phyloP scores from a whole-genome alignment of 257 asterid genomes.

The Ilex aquifolium region DNA sequence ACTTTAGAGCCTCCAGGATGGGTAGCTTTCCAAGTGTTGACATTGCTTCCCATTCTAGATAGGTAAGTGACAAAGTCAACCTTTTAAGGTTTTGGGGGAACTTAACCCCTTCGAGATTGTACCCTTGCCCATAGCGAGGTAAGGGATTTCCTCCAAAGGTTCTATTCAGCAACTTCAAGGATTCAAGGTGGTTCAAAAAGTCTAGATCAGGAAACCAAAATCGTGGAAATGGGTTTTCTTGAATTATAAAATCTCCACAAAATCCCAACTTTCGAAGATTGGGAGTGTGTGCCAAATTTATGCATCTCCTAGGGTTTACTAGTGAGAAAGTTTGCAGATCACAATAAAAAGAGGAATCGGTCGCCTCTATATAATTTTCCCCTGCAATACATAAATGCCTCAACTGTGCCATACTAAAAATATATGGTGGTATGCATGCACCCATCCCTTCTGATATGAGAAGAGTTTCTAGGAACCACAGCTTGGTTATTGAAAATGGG shows the following conservation, averaged over 20 bases:
- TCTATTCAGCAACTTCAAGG: background rate
- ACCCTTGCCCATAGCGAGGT: background rate
- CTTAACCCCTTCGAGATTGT: background rate
- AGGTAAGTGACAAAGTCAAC: background rate
- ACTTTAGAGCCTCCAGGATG: background rate
- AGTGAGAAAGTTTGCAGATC: background rate
- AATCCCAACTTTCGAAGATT: constrained; percentile 1
- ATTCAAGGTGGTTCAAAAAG: background rate
- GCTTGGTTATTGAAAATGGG: background rate
- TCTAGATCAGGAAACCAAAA: background rate
- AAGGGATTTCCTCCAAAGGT: background rate
- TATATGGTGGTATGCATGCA: background rate
- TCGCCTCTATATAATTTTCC: background rate
- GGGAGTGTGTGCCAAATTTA: background rate
- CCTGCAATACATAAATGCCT: background rate
- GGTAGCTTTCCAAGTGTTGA: background rate
- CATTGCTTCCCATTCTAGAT: background rate
- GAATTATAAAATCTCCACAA: background rate
- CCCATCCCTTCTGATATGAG: background rate
- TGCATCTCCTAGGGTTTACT: background rate
- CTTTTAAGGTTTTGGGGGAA: constrained; percentile 1
- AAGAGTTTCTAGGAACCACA: background rate
- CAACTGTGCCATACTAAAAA: background rate
- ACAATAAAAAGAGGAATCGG: background rate
- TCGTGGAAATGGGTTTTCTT: background rate